Evolutionary conservation across 1,284 basidiomycete species (phyloP), one percentile per base, ranked within the genome.

Genomic region (Sanghuangporus weigelae): DNA sequence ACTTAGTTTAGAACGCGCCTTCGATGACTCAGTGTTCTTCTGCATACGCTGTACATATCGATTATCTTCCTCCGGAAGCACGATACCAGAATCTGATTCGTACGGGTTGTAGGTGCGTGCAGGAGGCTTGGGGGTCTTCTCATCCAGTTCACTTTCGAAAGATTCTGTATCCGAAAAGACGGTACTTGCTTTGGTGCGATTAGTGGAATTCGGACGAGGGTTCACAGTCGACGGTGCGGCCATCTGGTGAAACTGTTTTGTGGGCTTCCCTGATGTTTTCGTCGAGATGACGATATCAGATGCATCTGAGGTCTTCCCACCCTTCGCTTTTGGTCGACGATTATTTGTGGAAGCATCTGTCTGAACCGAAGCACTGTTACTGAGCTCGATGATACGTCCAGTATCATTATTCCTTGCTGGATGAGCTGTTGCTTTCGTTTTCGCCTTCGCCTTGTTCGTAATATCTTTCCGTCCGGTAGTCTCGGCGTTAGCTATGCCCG

Each of bases 401-500:
- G 8, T 4, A 35, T 42, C n/a, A 7, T 36, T 10, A 16, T 7
- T 26, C 7, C 14, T 19, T 7, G 16, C 21, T 16, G 44, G 16
- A 7, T 2, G 44, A 46, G 16, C 44, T 42, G 31, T 19, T 39
- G 36, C 3, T 44, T 48, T 60, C 35, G 36, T 8, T 44, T 48
- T 60, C 35, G 21, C 7, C 21, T 38, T 50, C 21, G 11, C 21
- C 50, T 39, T 57, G 38, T 7, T 59, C 16, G 19, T 38, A 5
- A 12, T 8, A 6, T 16, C 26, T 26, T 50, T 36, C 21, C 51
- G 7, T 23, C 26, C 6, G 11, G 49, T 14, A n/a, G 10, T 21
- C 23, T 67, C 56, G 26, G 21, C 31, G 53, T 65, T 42, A 42
- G 57, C 42, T 40, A 60, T 21, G 12, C 21, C 19, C 14, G 14